These are phyloP conservation scores for Metschnikowia baotianmanensis DNA, from an alignment of 805 yeast genomes.

Conservation along the genomic window DNA sequence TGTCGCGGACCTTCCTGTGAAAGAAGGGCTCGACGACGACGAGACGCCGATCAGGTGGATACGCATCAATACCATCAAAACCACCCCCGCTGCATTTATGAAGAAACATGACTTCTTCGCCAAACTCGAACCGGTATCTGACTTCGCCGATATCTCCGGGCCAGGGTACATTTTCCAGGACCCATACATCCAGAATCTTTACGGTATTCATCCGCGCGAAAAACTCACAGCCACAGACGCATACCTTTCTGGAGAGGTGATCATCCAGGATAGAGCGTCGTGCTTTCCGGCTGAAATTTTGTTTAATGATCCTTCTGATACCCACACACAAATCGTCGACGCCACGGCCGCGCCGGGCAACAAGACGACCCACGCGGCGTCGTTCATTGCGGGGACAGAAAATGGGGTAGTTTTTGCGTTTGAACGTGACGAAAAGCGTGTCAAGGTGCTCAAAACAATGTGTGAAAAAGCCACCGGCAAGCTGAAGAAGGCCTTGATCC, in stretches of 20 bases:
- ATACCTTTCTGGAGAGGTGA: slow-evolving; percentile 72
- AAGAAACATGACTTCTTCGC: slow-evolving; percentile 36
- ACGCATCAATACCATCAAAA: slow-evolving; percentile 64
- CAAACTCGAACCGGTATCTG: slow-evolving; percentile 45
- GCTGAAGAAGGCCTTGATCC: slow-evolving; percentile 33
- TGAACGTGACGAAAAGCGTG: slow-evolving; percentile 78
- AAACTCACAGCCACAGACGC: slow-evolving; percentile 64
- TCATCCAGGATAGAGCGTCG: slow-evolving; percentile 94
- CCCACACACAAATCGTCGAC: slow-evolving; percentile 70
- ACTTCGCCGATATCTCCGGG: slow-evolving; percentile 39
- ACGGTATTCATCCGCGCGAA: slow-evolving; percentile 78
- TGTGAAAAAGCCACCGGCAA: slow-evolving; percentile 59
- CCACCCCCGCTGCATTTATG: slow-evolving; percentile 38
- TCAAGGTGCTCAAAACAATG: slow-evolving; percentile 71
- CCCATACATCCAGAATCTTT: slow-evolving; percentile 67
- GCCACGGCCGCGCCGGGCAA: slow-evolving; percentile 99
- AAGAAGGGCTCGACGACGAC: slow-evolving; percentile 47
- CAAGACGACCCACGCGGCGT: slow-evolving; percentile 90
- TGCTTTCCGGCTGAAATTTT: slow-evolving; percentile 92
- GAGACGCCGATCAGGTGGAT: slow-evolving; percentile 81
- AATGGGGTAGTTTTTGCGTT: slow-evolving; percentile 66
- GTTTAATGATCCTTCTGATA: slow-evolving; percentile 46
- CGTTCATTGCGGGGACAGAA: slow-evolving; percentile 43
- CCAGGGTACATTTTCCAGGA: slow-evolving; percentile 71
- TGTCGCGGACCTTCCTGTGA: slow-evolving; percentile 45